Evolutionary conservation across 2,329 filamentous ascomycete species (phyloP).

Genomic region (Elsinoe batatas): DNA sequence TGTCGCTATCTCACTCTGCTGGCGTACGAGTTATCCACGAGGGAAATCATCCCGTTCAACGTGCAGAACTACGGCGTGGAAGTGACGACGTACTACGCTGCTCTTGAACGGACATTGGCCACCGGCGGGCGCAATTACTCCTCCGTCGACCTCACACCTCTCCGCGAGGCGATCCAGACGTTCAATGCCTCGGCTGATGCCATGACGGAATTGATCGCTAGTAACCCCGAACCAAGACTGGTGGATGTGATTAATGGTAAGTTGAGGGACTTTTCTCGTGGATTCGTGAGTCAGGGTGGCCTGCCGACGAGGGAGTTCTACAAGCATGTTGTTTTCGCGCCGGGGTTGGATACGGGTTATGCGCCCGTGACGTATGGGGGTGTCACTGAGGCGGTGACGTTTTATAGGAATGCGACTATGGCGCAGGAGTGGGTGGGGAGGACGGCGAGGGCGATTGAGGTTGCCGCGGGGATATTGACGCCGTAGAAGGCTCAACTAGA

Average conservation of each 20-base stretch:
- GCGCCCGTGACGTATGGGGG: slow-evolving; percentile 57
- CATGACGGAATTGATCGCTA: slow-evolving; percentile 15
- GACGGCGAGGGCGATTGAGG: slow-evolving; percentile 17
- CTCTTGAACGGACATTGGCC: slow-evolving; percentile 34
- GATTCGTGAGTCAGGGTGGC: slow-evolving; percentile 38
- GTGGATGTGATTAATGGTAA: slow-evolving; percentile 35
- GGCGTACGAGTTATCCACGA: slow-evolving; percentile 33
- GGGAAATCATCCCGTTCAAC: slow-evolving; percentile 33
- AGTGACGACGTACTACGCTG: slow-evolving; percentile 30
- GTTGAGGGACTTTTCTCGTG: slow-evolving; percentile 36
- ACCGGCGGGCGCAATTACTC: slow-evolving; percentile 31
- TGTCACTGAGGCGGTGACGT: slow-evolving; percentile 41
- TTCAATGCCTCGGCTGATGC: slow-evolving; percentile 41
- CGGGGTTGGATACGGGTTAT: slow-evolving; percentile 48
- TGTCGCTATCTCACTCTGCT: slow-evolving; percentile 38
- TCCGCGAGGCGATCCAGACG: slow-evolving; percentile 21
- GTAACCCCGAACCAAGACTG: slow-evolving; percentile 18
- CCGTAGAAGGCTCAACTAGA: slow-evolving; percentile 10
- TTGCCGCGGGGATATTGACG: slow-evolving; percentile 18
- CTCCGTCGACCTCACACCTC: slow-evolving; percentile 29
- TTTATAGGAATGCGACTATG: background rate
- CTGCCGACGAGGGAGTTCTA: slow-evolving; percentile 37
- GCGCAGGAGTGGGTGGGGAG: slow-evolving; percentile 3
- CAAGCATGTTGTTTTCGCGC: slow-evolving; percentile 39
- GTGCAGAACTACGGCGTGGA: slow-evolving; percentile 33